A percentile compares a stretch with the other conserved stretches of the same genome.
phyloP scores from a whole-genome alignment of 2,329 filamentous ascomycete species.

The Aspergillus sp. region DNA sequence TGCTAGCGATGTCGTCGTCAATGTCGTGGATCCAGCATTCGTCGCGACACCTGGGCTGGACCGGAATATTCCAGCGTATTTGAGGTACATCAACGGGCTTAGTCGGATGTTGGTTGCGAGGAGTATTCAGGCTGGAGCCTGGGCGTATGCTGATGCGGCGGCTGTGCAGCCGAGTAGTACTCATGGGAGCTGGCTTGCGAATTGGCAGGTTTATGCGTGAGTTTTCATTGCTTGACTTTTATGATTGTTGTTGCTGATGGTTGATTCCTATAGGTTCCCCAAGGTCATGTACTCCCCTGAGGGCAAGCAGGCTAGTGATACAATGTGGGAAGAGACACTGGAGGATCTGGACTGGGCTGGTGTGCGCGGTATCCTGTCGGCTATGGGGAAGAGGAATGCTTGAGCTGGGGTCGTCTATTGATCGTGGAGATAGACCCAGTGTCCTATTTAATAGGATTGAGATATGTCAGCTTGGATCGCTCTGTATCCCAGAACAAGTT shows the following conservation, averaged over 20 bases:
- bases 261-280: background rate
- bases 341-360: background rate
- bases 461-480: too few species aligned
- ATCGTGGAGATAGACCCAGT: too few species aligned
- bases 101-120: background rate
- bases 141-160: background rate
- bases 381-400: background rate
- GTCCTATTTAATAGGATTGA: too few species aligned
- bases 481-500: too few species aligned
- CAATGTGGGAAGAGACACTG: background rate
- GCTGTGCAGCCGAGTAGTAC: background rate
- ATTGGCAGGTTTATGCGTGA: background rate
- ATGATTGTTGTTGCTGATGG: background rate
- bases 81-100: background rate
- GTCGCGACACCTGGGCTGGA: background rate
- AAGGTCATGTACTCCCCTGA: background rate
- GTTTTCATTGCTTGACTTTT: background rate
- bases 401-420: background rate
- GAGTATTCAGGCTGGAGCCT: background rate
- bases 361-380: background rate
- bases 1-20: background rate
- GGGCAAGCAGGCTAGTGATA: background rate
- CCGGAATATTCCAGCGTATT: background rate
- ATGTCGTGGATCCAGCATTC: background rate
- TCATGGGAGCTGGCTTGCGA: background rate